Evolutionary conservation across 148 eudicot species (phyloP), one percentile per base, ranked within the genome.

Genomic region (Rhododendron molle): DNA sequence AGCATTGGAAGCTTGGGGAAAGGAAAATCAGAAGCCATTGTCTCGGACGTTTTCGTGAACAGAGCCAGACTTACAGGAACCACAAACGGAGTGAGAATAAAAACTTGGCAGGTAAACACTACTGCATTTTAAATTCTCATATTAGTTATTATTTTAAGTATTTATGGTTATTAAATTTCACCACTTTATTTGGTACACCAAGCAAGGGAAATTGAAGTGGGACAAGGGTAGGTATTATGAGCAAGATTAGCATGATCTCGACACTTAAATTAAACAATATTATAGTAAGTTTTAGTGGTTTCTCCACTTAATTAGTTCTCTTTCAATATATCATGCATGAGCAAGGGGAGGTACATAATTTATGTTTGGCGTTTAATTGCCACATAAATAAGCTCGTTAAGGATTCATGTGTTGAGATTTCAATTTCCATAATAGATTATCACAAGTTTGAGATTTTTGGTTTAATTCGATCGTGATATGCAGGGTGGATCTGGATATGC

Each of bases 1-100:
- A 97, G 98, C 81, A 97, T 97, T 89, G 98, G 99, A 89, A 97
- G 99, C 91, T 86, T 97, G 73, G 99, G 99, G 23, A 91, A 90
- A 90, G 90, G 88, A 43, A 71, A 90, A 5, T 83, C 93, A 15
- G 83, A 82, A 49, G 94, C 88, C 46, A 58, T 52, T 49, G 99
- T 97, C 60, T 95, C 98, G 60, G 89, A 93, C 82, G 92, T 97
- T 36, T 40, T 82, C 43, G 95, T 97, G 71, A 92, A 90, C 69
- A 84, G 90, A 77, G 96, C 90, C n/a, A 88, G 7, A 80, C 86
- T 97, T 44, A 86, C 85, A 28, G 95, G 96, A 85, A 94, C 98
- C 36, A 91, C 89, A 20, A 94, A 97, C 88, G 99, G 99, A 32
- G 91, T 95, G 7, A 89, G 99, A 87, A 95, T 97, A 52, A 97